These are phyloP conservation scores for Aspergillus aculeatinus DNA, from an alignment of 2,329 filamentous ascomycete genomes.

Conservation along the genomic window DNA sequence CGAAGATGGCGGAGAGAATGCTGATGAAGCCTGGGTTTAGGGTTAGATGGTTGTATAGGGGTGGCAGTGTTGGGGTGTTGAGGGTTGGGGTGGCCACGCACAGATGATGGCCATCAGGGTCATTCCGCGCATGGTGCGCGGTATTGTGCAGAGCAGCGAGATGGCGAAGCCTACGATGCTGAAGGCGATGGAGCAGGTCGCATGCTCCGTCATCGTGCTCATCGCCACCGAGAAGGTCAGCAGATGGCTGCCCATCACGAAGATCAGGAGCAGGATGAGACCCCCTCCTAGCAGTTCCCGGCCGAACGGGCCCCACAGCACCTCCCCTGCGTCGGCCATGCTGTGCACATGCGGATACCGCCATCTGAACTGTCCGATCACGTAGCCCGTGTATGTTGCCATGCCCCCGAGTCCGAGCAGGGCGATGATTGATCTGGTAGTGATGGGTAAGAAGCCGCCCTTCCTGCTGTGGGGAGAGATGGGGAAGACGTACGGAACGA, in stretches of 20 bases:
- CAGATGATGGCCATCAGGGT: conserved; percentile 60
- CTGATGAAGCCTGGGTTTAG: conserved; percentile 56
- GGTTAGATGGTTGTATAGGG: conserved; percentile 1
- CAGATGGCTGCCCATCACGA: conserved; percentile 68
- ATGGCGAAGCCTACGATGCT: conserved; percentile 59
- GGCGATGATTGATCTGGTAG: conserved; percentile 49
- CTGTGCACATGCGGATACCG: conserved; percentile 60
- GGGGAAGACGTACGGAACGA: conserved; percentile 47
- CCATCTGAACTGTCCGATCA: conserved; percentile 59
- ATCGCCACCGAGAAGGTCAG: conserved; percentile 68
- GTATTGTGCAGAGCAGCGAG: conserved; percentile 59
- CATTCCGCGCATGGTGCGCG: conserved; percentile 62
- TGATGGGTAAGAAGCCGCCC: no score
- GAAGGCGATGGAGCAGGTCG: conserved; percentile 63
- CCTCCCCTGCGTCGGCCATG: conserved; percentile 65
- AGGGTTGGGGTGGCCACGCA: conserved; percentile 24
- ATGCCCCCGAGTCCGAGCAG: conserved; percentile 55
- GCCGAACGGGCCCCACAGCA: conserved; percentile 62
- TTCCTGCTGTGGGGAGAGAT: background rate
- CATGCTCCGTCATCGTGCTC: conserved; percentile 61
- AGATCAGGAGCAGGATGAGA: conserved; percentile 63
- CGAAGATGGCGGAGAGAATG: conserved; percentile 56
- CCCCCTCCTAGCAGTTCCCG: conserved; percentile 62
- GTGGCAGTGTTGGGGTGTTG: no score
- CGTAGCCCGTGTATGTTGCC: conserved; percentile 59